Percentiles rank a stretch among this genome's conserved stretches.
phyloP scores from a whole-genome alignment of 179 eudicot genomes.

The Heliamphora pulchella region DNA sequence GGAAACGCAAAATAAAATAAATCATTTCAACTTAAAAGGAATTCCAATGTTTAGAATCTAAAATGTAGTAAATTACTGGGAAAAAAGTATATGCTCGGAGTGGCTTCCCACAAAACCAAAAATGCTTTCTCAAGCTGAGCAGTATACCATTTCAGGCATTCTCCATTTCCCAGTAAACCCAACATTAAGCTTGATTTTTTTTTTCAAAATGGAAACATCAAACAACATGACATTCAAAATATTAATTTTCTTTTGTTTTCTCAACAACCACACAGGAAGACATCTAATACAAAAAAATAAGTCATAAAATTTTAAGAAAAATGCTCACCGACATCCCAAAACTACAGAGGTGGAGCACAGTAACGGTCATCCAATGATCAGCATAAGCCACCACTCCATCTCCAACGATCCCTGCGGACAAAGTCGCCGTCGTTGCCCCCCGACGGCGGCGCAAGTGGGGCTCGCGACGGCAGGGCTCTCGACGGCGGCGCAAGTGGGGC shows the following conservation, averaged over 20 bases:
- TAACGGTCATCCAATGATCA: constrained; percentile 79
- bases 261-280: neutral
- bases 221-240: neutral
- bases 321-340: constrained; percentile 80
- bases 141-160: neutral
- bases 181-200: neutral
- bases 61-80: neutral
- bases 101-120: neutral
- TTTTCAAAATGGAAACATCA: neutral
- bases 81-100: neutral
- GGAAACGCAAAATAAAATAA: no score
- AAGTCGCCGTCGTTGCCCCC: constrained; percentile 17
- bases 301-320: neutral
- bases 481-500: no score
- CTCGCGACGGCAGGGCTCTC: no score
- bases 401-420: constrained; percentile 14
- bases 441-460: constrained; percentile 3
- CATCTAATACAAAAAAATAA: neutral
- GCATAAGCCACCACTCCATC: constrained; percentile 37
- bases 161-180: neutral
- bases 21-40: no score
- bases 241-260: neutral
- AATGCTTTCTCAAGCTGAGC: neutral
- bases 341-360: constrained; percentile 54
- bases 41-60: neutral